Percentiles rank a stretch among this genome's conserved stretches.
Evolutionary conservation across 2,329 filamentous ascomycete genomes (phyloP).

Genomic region (Neospermospora avenae): DNA sequence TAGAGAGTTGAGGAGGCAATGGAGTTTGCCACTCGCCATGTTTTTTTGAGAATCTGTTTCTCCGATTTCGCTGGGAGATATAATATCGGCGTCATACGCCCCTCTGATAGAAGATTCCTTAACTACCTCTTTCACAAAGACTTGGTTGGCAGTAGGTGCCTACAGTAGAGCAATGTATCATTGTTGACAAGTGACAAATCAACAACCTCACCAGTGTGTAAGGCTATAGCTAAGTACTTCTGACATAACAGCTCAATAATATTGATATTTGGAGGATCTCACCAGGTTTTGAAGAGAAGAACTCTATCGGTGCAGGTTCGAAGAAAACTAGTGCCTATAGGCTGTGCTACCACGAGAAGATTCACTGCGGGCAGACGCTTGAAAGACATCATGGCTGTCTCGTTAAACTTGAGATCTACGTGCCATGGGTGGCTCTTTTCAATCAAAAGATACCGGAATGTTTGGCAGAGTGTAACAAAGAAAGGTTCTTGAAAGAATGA

Average conservation of each 20-base stretch:
- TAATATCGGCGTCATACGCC: neutral
- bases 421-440: neutral
- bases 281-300: neutral
- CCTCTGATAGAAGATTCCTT: neutral
- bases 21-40: neutral
- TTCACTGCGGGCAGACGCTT: neutral
- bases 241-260: neutral
- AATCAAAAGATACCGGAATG: too few relatives aligned
- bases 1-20: neutral
- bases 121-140: neutral
- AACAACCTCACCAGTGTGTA: neutral
- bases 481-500: neutral
- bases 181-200: neutral
- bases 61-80: too few relatives aligned
- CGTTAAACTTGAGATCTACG: neutral
- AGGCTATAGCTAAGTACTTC: neutral
- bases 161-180: too few relatives aligned
- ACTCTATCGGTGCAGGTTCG: neutral
- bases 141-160: too few relatives aligned
- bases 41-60: neutral
- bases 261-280: neutral
- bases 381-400: neutral
- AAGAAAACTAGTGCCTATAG: neutral
- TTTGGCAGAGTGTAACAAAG: neutral
- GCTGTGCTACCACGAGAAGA: neutral